Evolutionary conservation across 179 eudicot genomes (phyloP).

Genomic region (Kewa caespitosa): DNA sequence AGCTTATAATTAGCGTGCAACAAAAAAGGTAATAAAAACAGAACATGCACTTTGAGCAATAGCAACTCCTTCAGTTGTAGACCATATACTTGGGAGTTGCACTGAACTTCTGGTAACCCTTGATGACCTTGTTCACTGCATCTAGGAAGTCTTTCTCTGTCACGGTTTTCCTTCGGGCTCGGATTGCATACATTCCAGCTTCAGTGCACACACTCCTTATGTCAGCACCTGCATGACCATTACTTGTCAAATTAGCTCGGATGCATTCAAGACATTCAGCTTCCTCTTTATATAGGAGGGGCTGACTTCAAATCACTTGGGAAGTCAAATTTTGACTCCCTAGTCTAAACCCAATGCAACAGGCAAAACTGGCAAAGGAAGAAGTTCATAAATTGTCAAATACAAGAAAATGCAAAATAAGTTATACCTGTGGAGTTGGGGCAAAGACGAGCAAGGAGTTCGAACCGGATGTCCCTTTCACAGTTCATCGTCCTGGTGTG

Average conservation of each 20-base stretch:
- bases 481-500: slow-evolving; percentile 97
- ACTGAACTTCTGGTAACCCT: slow-evolving; percentile 95
- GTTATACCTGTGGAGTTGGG: slow-evolving; percentile 92
- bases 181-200: slow-evolving; percentile 95
- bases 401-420: neutral
- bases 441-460: slow-evolving; percentile 94
- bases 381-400: no score
- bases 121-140: slow-evolving; percentile 94
- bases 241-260: neutral
- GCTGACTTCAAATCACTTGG: neutral
- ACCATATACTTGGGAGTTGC: slow-evolving; percentile 98
- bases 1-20: no score
- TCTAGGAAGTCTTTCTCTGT: slow-evolving; percentile 91
- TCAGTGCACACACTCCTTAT: slow-evolving; percentile 96
- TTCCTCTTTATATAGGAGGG: neutral
- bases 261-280: neutral
- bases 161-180: slow-evolving; percentile 89
- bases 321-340: neutral
- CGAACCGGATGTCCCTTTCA: slow-evolving; percentile 91
- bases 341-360: neutral
- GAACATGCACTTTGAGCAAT: neutral
- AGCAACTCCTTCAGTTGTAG: slow-evolving; percentile 46
- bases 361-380: neutral
- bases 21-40: no score
- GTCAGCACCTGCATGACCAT: slow-evolving; percentile 66